Conservation (phyloP, 2,329 filamentous ascomycete species). For the Fusarium dlaminii region DNA sequence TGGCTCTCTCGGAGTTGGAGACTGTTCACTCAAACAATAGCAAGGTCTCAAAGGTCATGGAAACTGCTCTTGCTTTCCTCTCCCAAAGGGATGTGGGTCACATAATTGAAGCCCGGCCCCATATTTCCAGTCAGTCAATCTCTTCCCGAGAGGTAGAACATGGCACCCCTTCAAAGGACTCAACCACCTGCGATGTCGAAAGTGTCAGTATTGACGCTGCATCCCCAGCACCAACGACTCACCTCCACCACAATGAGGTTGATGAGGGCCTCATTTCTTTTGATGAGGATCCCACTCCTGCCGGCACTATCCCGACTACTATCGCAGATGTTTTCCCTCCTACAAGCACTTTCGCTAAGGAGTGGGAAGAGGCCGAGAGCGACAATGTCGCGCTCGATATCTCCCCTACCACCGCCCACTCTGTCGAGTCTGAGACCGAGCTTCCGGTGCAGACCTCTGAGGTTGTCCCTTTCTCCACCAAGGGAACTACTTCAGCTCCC, state of each 20-base stretch:
- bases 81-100: background rate
- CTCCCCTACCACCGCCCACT: background rate
- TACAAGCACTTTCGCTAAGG: background rate
- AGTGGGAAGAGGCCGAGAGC: background rate
- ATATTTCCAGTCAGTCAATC: background rate
- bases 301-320: background rate
- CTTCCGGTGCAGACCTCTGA: background rate
- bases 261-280: constrained; percentile 8
- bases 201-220: too few relatives aligned
- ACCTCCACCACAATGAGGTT: background rate
- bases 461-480: too few relatives aligned
- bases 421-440: background rate
- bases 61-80: background rate
- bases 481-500: too few relatives aligned
- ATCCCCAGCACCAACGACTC: too few relatives aligned
- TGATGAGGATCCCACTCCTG: background rate
- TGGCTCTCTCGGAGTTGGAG: background rate
- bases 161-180: background rate
- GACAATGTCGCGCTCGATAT: background rate
- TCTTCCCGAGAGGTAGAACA: background rate
- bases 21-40: background rate
- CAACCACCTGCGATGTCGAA: background rate
- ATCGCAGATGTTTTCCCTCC: background rate
- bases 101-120: background rate
- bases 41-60: background rate